A percentile compares a stretch with the other conserved stretches of the same genome.
phyloP scores from a whole-genome alignment of 495 filamentous ascomycete species.

The Ascobolus immersus region DNA sequence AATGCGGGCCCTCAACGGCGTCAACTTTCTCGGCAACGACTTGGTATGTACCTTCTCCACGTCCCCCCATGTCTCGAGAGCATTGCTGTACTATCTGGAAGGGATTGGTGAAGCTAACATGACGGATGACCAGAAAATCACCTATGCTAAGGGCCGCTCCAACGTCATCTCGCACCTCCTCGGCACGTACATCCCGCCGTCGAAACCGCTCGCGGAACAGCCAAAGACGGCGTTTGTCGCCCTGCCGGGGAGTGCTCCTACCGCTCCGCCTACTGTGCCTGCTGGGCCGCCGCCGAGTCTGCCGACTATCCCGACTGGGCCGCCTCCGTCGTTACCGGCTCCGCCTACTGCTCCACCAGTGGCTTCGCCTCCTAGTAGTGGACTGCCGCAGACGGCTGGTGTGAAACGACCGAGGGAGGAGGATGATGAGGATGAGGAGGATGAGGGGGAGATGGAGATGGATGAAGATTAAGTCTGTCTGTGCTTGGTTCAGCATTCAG shows the following conservation, averaged over 20 bases:
- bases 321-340: conserved; percentile 12
- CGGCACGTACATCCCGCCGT: conserved; percentile 53
- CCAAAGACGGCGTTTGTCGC: conserved; percentile 26
- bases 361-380: conserved; percentile 20
- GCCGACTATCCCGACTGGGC: too few relatives aligned
- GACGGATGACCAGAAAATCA: conserved; percentile 38
- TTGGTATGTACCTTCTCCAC: conserved; percentile 33
- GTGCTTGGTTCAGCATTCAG: too few relatives aligned
- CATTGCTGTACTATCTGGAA: background rate
- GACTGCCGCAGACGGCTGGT: conserved; percentile 18
- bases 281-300: too few relatives aligned
- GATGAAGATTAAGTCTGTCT: too few relatives aligned
- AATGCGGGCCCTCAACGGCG: conserved; percentile 63
- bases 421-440: conserved; percentile 27
- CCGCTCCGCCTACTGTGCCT: conserved; percentile 76
- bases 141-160: conserved; percentile 69
- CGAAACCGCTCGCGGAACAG: conserved; percentile 23
- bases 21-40: conserved; percentile 63
- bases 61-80: background rate
- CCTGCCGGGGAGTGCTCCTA: conserved; percentile 14
- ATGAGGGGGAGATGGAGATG: conserved; percentile 15
- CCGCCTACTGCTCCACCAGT: conserved; percentile 28
- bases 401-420: conserved; percentile 49
- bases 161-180: conserved; percentile 68
- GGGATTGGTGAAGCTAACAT: background rate